Evolutionary conservation across 768 basidiomycete genomes (phyloP), one percentile per base, ranked within the genome.

Genomic region (Auriscalpium orientale): DNA sequence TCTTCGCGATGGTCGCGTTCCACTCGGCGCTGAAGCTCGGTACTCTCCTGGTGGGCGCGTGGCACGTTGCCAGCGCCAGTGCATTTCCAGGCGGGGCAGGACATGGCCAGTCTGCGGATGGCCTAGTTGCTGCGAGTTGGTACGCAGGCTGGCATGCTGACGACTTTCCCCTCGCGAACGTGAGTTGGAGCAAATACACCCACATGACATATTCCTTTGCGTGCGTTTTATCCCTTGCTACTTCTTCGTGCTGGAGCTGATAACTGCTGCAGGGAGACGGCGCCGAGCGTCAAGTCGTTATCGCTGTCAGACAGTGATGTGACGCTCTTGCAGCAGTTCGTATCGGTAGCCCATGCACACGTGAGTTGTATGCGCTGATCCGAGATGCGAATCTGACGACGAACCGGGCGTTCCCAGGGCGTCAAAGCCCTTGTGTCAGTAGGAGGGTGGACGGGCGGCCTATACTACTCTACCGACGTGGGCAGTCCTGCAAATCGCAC

Each of bases 131-230:
- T 4, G 69, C 79, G 35, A 76, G 77, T 2, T 85, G 81, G 81
- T 82, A 77, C 60, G 72, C 83, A 16, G 75, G 74, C n/a, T 83
- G 80, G 79, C 70, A 76, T 53, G 69, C 68, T 7, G 53, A 59
- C 28, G 60, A 71, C 49, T 70, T 76, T 58, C 66, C 80, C 12
- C 72, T 79, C 4, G 62, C 63, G 45, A 65, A 71, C 12, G 71
- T 85, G 55, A 74, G 77, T 21, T 85, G 82, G 83, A 56, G 67
- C 34, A 81, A 81, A 62, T 84, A 82, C 62, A 79, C 71, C 46
- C 67, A 79, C 47, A 63, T 85, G 68, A 77, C 73, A 33, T 85
- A 83, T 67, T 76, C 83, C 45, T 84, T 85, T 59, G 84, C 76
- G 84, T 85, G 61, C 71, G 79, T 79, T 4, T 16, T 13, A 10